Base-by-base conservation (phyloP, 805 yeast species). In the Komagataella phaffii region DNA sequence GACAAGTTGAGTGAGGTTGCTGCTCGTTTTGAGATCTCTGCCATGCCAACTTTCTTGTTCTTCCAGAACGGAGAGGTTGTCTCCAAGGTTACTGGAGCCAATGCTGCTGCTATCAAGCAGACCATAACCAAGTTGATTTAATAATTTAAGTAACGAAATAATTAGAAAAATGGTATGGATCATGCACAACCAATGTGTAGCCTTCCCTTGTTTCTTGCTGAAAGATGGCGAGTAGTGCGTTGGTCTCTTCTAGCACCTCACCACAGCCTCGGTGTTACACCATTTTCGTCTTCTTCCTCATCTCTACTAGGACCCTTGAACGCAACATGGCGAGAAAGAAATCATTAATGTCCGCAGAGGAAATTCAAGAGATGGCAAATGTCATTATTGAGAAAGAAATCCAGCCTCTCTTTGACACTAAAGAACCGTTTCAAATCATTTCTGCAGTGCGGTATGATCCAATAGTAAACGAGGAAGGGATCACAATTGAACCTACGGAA, bases 51-150 rank as follows among this genome's bases (percentile, higher is more conserved):
- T 51, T 55, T 78, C 54, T 70, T 88, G 56, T 80, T 87, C 70
- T 82, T 85, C 81, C 90, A 87, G 77, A 74, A 75, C 57, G 97
- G 97, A 63, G 70, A 83, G 72, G 80, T 79, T 61, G 80, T 88
- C 57, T 79, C 80, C 65, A 84, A 79, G 68, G 85, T 90, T 53
- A 80, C 86, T 58, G 97, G 97, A 70, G 96, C 96, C 61, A 85
- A 88, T 76, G 88, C 95, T 61, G 81, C 81, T 65, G 85, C 84
- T 57, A 77, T 89, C 66, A 86, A 87, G 74, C 78, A 79, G 67
- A 79, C 81, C 58, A 54, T 68, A 44, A 60, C 65, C 24, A 56
- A 59, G 45, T 57, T 61, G 18, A 67, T 66, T 56, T 67, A 57
- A 58, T n/a, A 49, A 40, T 17, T 7, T 45, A 45, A 24, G 21